These are phyloP conservation scores for Schoenoplectus tabernaemontani DNA, from an alignment of 202 grass and related monocot genomes.

Conservation along the genomic window DNA sequence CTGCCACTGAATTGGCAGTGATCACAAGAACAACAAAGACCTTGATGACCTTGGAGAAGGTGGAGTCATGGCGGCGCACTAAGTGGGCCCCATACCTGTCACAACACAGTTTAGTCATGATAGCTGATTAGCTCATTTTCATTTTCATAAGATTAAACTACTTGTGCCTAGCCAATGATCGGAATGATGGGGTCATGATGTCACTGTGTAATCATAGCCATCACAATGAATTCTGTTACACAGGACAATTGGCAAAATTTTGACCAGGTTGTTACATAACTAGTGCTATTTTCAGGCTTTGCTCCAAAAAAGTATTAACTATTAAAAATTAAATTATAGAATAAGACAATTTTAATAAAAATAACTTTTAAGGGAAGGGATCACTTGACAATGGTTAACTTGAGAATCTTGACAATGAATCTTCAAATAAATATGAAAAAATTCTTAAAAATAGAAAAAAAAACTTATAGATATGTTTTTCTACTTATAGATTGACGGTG, in stretches of 20 bases:
- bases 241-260: background rate
- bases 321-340: background rate
- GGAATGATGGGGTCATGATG: background rate
- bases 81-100: conserved; percentile 69
- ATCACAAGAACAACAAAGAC: conserved; percentile 97
- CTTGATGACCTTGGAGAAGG: conserved; percentile 99
- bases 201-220: background rate
- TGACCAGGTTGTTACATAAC: background rate
- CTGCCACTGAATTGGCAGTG: conserved; percentile 87
- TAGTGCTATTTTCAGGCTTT: background rate
- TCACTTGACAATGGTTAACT: no score
- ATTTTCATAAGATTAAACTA: background rate
- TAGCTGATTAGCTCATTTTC: background rate
- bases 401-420: no score
- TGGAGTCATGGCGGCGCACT: conserved; percentile 60
- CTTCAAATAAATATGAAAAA: no score
- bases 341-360: background rate
- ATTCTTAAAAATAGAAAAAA: no score
- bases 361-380: no score
- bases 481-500: no score
- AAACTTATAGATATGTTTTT: no score
- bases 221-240: background rate
- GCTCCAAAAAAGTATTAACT: background rate
- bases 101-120: background rate
- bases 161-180: background rate